A percentile compares a stretch with the other conserved stretches of the same genome.
Conservation (phyloP, 2,329 filamentous ascomycete species). For the Sphaerostilbella broomeana region DNA sequence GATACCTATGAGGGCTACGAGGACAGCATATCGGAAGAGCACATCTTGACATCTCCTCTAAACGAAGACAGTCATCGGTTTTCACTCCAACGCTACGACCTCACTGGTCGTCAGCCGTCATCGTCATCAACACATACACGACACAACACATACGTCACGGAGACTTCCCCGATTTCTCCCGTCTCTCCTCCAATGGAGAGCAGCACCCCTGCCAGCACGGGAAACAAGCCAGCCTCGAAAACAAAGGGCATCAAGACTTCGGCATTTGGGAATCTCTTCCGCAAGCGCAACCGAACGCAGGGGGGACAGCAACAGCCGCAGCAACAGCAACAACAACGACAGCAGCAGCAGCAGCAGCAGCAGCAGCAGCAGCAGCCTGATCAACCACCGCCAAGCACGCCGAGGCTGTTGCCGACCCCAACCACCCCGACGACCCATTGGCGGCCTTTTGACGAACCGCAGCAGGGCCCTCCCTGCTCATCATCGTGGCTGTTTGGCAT, state of each 20-base stretch:
- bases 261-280: conserved; percentile 21
- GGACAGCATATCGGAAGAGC: conserved; percentile 6
- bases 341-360: not conserved
- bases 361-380: not conserved
- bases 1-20: conserved; percentile 3
- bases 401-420: conserved; percentile 2
- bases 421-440: conserved; percentile 19
- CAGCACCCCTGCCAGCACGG: not conserved
- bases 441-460: conserved; percentile 21
- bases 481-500: conserved; percentile 19
- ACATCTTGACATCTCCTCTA: not conserved
- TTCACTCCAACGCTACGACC: conserved; percentile 10
- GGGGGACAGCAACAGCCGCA: not conserved
- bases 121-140: conserved; percentile 5
- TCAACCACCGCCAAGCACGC: not conserved
- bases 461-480: conserved; percentile 17
- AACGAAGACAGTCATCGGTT: conserved; percentile 5
- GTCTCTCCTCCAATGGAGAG: not conserved
- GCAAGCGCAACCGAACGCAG: conserved; percentile 18
- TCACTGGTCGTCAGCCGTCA: conserved; percentile 10
- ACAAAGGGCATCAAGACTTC: conserved; percentile 19
- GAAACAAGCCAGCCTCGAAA: too few relatives aligned
- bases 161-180: conserved; percentile 1
- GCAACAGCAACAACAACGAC: conserved; percentile 14
- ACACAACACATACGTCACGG: not conserved